These are phyloP conservation scores for Plasmopara muralis DNA, from an alignment of 352 stramenopile genomes.

Conservation along the genomic window DNA sequence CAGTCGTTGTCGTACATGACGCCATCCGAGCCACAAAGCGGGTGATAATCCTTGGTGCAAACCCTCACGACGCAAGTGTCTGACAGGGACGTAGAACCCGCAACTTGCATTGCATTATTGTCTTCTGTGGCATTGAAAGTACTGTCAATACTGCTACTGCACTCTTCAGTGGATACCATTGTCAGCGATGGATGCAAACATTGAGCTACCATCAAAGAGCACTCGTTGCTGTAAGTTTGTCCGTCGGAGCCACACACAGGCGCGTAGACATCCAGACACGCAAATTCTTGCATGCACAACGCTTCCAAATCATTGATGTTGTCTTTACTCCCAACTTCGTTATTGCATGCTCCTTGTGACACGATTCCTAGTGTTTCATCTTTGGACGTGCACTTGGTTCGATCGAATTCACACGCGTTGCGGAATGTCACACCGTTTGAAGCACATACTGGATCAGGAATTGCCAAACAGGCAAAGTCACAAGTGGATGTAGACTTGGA, in stretches of 20 bases:
- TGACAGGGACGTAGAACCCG: neutral
- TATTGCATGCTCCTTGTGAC: slow-evolving; percentile 21
- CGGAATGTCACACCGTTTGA: slow-evolving; percentile 49
- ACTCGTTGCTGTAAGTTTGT: slow-evolving; percentile 43
- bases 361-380: slow-evolving; percentile 22
- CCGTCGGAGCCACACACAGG: slow-evolving; percentile 42
- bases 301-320: neutral
- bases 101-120: neutral
- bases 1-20: slow-evolving; percentile 47
- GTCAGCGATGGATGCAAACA: slow-evolving; percentile 23
- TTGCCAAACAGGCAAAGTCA: slow-evolving; percentile 13
- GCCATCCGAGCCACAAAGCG: slow-evolving; percentile 40
- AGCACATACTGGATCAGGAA: slow-evolving; percentile 41
- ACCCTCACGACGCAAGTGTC: slow-evolving; percentile 6
- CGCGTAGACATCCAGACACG: slow-evolving; percentile 22
- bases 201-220: slow-evolving; percentile 19
- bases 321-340: neutral
- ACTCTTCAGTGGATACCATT: slow-evolving; percentile 18
- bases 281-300: slow-evolving; percentile 20
- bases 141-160: slow-evolving; percentile 2
- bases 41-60: slow-evolving; percentile 28
- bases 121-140: neutral
- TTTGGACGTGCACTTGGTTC: slow-evolving; percentile 25
- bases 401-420: slow-evolving; percentile 47
- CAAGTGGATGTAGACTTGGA: slow-evolving; percentile 6